These are phyloP conservation scores for Phytophthora palmivora DNA, from an alignment of 352 stramenopile genomes.

Conservation along the genomic window DNA sequence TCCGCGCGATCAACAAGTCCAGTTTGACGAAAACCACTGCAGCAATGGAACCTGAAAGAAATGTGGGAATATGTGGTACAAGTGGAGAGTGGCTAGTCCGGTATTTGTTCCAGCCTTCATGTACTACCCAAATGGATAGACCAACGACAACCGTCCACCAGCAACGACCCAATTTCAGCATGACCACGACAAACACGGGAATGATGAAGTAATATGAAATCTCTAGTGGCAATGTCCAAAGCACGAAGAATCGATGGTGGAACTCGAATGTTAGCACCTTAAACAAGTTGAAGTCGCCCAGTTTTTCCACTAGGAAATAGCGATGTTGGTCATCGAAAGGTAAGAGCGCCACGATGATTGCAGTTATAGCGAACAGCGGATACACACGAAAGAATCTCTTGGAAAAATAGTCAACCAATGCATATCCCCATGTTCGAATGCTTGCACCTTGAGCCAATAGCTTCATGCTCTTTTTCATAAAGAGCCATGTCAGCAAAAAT, in stretches of 20 bases:
- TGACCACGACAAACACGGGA: slow-evolving; percentile 40
- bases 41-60: slow-evolving; percentile 41
- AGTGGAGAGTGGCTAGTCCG: slow-evolving; percentile 37
- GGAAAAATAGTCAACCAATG: slow-evolving; percentile 45
- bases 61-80: slow-evolving; percentile 37
- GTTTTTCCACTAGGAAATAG: slow-evolving; percentile 38
- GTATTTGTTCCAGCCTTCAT: slow-evolving; percentile 25
- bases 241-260: slow-evolving; percentile 42
- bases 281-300: slow-evolving; percentile 35
- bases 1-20: slow-evolving; percentile 17
- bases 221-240: slow-evolving; percentile 61
- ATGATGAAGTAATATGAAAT: slow-evolving; percentile 53
- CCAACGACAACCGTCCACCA: slow-evolving; percentile 31
- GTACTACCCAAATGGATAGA: slow-evolving; percentile 29
- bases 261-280: slow-evolving; percentile 50
- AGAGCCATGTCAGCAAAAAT: slow-evolving; percentile 47
- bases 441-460: slow-evolving; percentile 26
- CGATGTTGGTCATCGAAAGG: slow-evolving; percentile 30
- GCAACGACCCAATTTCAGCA: slow-evolving; percentile 21
- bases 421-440: slow-evolving; percentile 16
- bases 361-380: slow-evolving; percentile 47
- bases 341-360: slow-evolving; percentile 33
- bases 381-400: slow-evolving; percentile 68
- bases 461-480: slow-evolving; percentile 41
- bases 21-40: slow-evolving; percentile 41